Evolutionary conservation across 169 alveolate species (phyloP).

Genomic region (Cytauxzoon felis): DNA sequence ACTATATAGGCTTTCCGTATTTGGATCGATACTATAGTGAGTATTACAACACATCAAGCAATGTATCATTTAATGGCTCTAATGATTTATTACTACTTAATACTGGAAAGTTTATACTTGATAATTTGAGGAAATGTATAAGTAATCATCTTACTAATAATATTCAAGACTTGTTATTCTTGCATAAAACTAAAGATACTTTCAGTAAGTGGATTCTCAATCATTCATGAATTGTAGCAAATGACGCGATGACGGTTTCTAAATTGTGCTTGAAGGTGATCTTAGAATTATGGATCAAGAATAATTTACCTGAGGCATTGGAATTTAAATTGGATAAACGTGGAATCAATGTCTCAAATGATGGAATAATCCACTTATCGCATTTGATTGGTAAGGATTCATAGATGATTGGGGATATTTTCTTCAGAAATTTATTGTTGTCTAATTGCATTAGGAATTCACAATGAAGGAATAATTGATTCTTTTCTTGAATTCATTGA

Average conservation of each 20-base stretch:
- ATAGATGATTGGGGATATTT: too few relatives aligned
- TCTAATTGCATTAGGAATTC: too few relatives aligned
- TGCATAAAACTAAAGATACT: not conserved
- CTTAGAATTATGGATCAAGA: not conserved
- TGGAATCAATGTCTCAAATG: too few relatives aligned
- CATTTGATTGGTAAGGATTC: too few relatives aligned
- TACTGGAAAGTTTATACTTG: conserved; percentile 18
- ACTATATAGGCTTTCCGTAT: conserved; percentile 31
- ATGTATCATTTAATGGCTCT: not conserved
- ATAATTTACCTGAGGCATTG: not conserved
- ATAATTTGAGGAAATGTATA: not conserved
- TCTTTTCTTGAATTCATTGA: too few relatives aligned
- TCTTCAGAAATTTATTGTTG: too few relatives aligned
- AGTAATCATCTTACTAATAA: not conserved
- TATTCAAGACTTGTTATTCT: not conserved
- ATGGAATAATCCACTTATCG: too few relatives aligned
- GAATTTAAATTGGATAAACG: too few relatives aligned
- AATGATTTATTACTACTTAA: conserved; percentile 13
- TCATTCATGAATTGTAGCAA: not conserved
- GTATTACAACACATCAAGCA: conserved; percentile 5
- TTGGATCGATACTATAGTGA: conserved; percentile 22
- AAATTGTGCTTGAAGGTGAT: conserved; percentile 8
- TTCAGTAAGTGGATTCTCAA: conserved; percentile 7
- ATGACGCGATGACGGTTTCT: conserved; percentile 6
- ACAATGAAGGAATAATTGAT: too few relatives aligned